phyloP scores from a whole-genome alignment of 257 asterid genomes.

The Ballota nigra region DNA sequence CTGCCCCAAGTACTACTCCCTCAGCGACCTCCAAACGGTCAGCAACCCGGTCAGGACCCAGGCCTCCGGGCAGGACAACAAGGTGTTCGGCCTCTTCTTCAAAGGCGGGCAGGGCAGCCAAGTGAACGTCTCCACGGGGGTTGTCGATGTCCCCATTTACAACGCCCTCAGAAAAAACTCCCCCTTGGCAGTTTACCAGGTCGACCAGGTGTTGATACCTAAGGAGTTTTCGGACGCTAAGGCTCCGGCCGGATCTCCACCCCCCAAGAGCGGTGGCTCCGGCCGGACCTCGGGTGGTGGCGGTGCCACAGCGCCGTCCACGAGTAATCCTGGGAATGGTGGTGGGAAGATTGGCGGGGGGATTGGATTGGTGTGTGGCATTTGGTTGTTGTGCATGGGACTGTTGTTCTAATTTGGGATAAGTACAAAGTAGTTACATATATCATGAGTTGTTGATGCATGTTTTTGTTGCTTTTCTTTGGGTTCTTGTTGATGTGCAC shows the following conservation, averaged over 20 bases:
- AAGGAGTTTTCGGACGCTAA: constrained; percentile 37
- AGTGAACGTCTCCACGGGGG: constrained; percentile 66
- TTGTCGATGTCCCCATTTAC: constrained; percentile 38
- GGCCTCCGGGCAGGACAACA: constrained; percentile 60
- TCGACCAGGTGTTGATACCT: constrained; percentile 68
- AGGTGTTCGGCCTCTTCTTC: constrained; percentile 51
- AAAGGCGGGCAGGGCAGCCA: constrained; percentile 42
- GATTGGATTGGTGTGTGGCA: constrained; percentile 28
- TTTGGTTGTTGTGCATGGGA: constrained; percentile 37
- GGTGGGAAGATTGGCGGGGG: constrained; percentile 37
- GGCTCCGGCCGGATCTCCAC: constrained; percentile 46
- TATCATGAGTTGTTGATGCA: background rate
- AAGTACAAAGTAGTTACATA: background rate
- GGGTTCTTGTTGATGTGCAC: constrained; percentile 5
- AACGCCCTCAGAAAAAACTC: constrained; percentile 47
- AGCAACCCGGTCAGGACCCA: constrained; percentile 93
- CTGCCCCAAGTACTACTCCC: constrained; percentile 61
- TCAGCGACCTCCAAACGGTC: constrained; percentile 44
- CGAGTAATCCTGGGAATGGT: constrained; percentile 32
- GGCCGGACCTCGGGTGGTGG: constrained; percentile 6
- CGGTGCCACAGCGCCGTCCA: constrained; percentile 30
- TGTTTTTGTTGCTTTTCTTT: background rate
- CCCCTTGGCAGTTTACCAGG: constrained; percentile 78
- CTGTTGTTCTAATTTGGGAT: constrained; percentile 17
- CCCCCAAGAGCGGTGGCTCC: constrained; percentile 8